phyloP scores from a whole-genome alignment of 2,329 filamentous ascomycete species.

The Neophaeococcomyces mojaviensis region DNA sequence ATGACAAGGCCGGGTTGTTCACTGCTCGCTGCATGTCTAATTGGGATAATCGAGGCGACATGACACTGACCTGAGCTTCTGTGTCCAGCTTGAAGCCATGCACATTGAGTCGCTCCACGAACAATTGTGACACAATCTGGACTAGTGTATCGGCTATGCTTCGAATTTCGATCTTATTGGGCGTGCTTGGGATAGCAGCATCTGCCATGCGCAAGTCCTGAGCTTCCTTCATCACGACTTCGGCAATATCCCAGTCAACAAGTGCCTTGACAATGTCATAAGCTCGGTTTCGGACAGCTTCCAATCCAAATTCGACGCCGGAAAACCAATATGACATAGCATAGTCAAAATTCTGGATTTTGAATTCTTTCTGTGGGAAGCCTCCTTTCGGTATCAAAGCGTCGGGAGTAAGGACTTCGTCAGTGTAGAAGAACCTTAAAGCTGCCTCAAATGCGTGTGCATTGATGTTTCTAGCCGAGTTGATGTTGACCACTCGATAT shows the following conservation, averaged over 20 bases:
- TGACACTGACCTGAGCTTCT: conserved; percentile 2
- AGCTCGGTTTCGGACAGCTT: conserved; percentile 16
- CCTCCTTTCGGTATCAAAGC: conserved; percentile 13
- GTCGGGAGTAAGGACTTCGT: conserved; percentile 17
- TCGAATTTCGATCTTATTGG: background rate
- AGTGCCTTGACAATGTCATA: conserved; percentile 16
- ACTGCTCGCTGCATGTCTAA: conserved; percentile 15
- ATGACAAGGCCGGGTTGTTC: conserved; percentile 20
- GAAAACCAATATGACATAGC: conserved; percentile 23
- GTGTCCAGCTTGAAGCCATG: conserved; percentile 16
- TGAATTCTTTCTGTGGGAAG: conserved; percentile 12
- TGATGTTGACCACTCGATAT: conserved; percentile 16
- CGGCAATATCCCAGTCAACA: conserved; percentile 21
- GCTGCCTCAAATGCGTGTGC: conserved; percentile 23
- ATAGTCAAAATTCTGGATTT: conserved; percentile 19
- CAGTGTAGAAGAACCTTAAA: conserved; percentile 22
- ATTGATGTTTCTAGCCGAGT: conserved; percentile 15
- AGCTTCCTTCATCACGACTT: conserved; percentile 17
- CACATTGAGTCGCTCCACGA: conserved; percentile 12
- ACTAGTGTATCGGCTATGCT: conserved; percentile 1
- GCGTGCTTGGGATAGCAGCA: background rate
- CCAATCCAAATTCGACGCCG: conserved; percentile 20
- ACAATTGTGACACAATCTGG: conserved; percentile 1
- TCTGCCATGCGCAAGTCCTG: conserved; percentile 10
- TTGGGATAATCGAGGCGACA: conserved; percentile 16